Conservation (phyloP, 139 green algal species). For the Tetradesmus obliquus region DNA sequence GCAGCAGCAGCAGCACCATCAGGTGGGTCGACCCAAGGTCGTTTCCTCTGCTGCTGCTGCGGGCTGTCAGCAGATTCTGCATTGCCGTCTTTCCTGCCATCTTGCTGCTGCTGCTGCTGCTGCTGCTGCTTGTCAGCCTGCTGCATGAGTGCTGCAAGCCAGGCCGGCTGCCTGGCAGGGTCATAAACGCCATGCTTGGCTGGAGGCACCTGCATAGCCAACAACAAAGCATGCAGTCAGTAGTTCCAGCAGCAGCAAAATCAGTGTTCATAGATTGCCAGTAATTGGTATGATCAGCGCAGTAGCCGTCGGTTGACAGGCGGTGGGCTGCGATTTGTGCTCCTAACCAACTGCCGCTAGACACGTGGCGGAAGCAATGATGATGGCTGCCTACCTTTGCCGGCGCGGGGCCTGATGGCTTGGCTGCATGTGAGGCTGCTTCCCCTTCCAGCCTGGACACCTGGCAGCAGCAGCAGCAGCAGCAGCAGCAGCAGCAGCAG, state of each 20-base stretch:
- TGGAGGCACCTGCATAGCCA: conserved; percentile 30
- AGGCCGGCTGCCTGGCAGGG: conserved; percentile 4
- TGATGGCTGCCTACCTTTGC: conserved; percentile 42
- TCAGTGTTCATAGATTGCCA: too few species aligned
- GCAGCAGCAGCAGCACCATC: conserved; percentile 17
- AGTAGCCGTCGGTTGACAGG: too few species aligned
- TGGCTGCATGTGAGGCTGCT: conserved; percentile 37
- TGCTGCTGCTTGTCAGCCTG: conserved; percentile 34
- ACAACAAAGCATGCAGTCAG: not conserved
- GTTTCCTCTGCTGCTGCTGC: conserved; percentile 20
- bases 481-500: too few species aligned
- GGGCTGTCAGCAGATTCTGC: not conserved
- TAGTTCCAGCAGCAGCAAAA: too few species aligned
- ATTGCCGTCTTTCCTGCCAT: not conserved
- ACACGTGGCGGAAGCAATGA: too few species aligned
- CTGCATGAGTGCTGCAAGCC: not conserved
- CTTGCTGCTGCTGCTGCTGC: not conserved
- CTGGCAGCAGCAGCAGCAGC: conserved; percentile 36
- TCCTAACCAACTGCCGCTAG: too few species aligned
- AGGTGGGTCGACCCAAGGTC: not conserved
- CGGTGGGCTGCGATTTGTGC: too few species aligned
- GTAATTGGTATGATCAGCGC: too few species aligned
- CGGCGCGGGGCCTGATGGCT: conserved; percentile 37
- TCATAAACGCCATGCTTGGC: conserved; percentile 24
- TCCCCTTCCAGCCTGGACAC: conserved; percentile 64